Evolutionary conservation across 371 early-diverging fungal species (phyloP).

Genomic region (Rhizopus microsporus): DNA sequence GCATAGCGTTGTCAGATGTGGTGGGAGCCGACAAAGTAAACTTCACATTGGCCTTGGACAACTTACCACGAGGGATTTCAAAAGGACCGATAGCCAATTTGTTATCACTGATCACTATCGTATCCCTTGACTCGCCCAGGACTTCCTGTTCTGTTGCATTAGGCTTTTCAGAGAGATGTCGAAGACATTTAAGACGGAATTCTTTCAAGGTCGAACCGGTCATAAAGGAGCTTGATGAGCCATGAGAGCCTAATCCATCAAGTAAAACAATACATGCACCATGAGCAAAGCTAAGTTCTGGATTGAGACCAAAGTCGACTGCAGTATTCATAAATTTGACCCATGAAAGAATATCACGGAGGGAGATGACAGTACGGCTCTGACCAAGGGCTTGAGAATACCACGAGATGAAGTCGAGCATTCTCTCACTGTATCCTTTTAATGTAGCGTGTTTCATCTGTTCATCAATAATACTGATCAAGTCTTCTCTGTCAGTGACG

Average conservation of each 20-base stretch:
- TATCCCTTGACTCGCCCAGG: constrained; percentile 46
- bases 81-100: constrained; percentile 79
- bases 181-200: constrained; percentile 58
- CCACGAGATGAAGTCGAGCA: constrained; percentile 63
- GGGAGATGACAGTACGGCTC: constrained; percentile 61
- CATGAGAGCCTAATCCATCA: constrained; percentile 92
- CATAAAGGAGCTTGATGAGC: constrained; percentile 70
- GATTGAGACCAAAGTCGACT: constrained; percentile 33
- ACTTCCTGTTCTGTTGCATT: constrained; percentile 45
- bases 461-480: constrained; percentile 73
- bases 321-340: constrained; percentile 76
- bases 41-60: constrained; percentile 50
- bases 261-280: constrained; percentile 94
- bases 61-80: constrained; percentile 67
- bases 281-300: constrained; percentile 73
- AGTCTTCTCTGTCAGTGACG: constrained; percentile 79
- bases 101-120: constrained; percentile 39
- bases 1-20: constrained; percentile 83
- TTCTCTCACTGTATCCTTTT: constrained; percentile 36
- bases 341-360: constrained; percentile 96
- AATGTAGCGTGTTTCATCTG: constrained; percentile 58
- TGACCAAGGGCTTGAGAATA: constrained; percentile 52
- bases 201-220: constrained; percentile 48
- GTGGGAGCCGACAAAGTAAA: constrained; percentile 92
- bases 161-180: constrained; percentile 38